Conservation (phyloP, 176 grass and related monocot species). For the Oryza meridionalis region DNA sequence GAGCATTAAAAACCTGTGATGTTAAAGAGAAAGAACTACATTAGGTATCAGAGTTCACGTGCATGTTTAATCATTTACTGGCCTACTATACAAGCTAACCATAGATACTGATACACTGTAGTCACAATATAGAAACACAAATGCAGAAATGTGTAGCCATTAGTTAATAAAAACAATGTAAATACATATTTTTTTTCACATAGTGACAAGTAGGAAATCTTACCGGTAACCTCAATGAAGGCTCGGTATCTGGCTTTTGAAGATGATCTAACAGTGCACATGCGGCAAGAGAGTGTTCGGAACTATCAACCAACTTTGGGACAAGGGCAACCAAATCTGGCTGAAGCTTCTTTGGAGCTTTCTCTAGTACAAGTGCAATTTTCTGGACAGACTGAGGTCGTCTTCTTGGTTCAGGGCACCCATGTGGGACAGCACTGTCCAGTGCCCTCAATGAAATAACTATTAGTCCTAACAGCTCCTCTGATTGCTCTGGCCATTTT, state of each 20-base stretch:
- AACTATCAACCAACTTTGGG: conserved; percentile 84
- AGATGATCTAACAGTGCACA: conserved; percentile 69
- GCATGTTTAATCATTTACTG: background rate
- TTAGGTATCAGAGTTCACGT: conserved; percentile 13
- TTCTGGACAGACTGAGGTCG: conserved; percentile 67
- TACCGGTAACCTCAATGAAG: conserved; percentile 74
- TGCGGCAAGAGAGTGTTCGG: conserved; percentile 80
- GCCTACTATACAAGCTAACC: conserved; percentile 21
- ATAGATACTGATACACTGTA: conserved; percentile 31
- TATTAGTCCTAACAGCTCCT: conserved; percentile 87
- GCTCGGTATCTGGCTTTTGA: conserved; percentile 61
- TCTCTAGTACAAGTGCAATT: conserved; percentile 80
- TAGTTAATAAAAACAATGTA: conserved; percentile 9
- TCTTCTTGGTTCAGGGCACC: conserved; percentile 73
- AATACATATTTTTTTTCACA: background rate
- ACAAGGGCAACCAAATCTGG: conserved; percentile 79
- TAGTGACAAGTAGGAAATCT: conserved; percentile 28
- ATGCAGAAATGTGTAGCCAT: conserved; percentile 15
- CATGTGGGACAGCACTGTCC: conserved; percentile 74
- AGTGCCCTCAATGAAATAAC: conserved; percentile 78
- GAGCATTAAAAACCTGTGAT: conserved; percentile 73
- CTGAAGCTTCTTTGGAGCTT: conserved; percentile 83
- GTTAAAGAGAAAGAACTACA: conserved; percentile 16
- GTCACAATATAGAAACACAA: conserved; percentile 15
- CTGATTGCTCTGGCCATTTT: conserved; percentile 90